These are phyloP conservation scores for Tinospora cordifolia DNA, from an alignment of 164 flowering plant species.

Conservation along the genomic window DNA sequence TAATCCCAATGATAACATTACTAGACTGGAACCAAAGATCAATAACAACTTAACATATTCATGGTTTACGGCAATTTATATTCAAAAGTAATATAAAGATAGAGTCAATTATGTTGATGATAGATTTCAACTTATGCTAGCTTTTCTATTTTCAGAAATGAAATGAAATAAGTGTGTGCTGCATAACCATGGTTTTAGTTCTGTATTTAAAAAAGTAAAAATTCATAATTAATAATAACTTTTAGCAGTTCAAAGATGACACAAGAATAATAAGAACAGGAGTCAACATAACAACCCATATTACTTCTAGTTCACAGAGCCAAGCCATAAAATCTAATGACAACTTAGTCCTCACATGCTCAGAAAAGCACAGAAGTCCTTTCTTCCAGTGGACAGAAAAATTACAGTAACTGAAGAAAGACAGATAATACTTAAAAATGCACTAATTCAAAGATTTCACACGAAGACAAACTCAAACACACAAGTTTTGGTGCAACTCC, in stretches of 20 bases:
- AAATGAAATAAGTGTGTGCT: not conserved
- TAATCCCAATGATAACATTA: not conserved
- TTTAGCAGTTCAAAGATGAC: not conserved
- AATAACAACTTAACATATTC: not conserved
- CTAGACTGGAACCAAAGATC: no score
- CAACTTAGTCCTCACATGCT: conserved; percentile 18
- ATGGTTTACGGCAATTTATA: not conserved
- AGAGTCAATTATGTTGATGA: not conserved
- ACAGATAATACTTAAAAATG: conserved; percentile 7
- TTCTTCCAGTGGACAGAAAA: conserved; percentile 8
- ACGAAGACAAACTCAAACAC: not conserved
- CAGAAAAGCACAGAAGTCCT: conserved; percentile 21
- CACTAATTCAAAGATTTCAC: not conserved
- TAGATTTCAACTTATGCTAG: no score
- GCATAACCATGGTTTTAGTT: not conserved
- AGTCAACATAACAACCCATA: not conserved
- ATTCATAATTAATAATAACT: no score
- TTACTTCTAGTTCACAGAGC: conserved; percentile 11
- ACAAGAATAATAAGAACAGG: not conserved
- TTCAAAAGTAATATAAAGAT: not conserved
- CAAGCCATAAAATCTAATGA: conserved; percentile 14
- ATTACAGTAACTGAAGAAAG: conserved; percentile 19
- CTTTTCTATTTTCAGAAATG: not conserved
- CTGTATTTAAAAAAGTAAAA: no score
- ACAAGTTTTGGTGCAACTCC: not conserved